A percentile compares a stretch with the other conserved stretches of the same genome.
phyloP scores from a whole-genome alignment of 176 grass and related monocot genomes.

The Zoysia pacifica region DNA sequence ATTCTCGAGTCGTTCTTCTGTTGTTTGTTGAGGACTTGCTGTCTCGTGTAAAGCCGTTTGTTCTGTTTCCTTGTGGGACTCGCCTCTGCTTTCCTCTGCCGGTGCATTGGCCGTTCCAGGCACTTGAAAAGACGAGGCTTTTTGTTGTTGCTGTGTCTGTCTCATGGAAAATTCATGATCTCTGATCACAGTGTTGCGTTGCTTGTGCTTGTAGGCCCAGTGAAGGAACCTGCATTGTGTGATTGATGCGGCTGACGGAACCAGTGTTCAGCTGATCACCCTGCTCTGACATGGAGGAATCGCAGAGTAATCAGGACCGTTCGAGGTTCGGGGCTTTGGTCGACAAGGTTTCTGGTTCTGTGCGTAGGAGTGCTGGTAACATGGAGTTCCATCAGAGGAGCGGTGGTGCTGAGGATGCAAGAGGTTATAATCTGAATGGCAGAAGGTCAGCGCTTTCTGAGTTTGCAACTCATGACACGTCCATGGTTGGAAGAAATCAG shows the following conservation, averaged over 20 bases:
- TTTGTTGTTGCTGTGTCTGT: conserved; percentile 24
- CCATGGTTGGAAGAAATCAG: background rate
- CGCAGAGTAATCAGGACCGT: conserved; percentile 27
- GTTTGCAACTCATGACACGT: conserved; percentile 11
- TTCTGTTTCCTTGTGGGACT: conserved; percentile 38
- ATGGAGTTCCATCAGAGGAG: conserved; percentile 16
- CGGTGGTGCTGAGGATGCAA: background rate
- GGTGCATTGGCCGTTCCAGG: conserved; percentile 13
- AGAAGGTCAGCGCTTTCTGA: conserved; percentile 13
- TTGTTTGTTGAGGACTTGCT: conserved; percentile 36
- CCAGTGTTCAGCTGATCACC: background rate
- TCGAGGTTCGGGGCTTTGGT: conserved; percentile 36
- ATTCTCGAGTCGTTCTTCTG: conserved; percentile 9
- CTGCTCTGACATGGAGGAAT: conserved; percentile 37
- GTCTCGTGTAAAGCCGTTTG: conserved; percentile 31
- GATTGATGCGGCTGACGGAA: background rate
- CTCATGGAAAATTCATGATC: conserved; percentile 15
- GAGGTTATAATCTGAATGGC: conserved; percentile 4
- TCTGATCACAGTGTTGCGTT: conserved; percentile 19
- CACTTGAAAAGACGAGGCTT: background rate
- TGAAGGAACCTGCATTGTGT: conserved; percentile 49
- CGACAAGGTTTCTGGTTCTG: conserved; percentile 18
- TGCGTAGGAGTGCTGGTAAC: background rate
- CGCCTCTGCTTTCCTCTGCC: conserved; percentile 19
- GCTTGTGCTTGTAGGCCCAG: conserved; percentile 32